Evolutionary conservation across 2,329 filamentous ascomycete genomes (phyloP).

Genomic region (Cercospora nicotianae): DNA sequence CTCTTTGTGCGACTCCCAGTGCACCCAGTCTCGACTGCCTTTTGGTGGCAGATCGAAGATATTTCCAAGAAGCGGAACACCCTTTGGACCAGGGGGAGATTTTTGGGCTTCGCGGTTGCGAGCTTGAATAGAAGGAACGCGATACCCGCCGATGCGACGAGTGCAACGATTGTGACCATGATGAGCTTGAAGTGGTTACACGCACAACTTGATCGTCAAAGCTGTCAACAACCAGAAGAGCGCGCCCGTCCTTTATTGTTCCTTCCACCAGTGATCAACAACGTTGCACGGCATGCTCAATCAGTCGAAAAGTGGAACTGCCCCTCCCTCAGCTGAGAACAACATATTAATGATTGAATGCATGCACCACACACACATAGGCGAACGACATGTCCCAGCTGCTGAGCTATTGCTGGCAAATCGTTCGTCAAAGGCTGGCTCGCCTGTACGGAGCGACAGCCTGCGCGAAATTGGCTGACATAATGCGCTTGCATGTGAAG

Average conservation of each 20-base stretch:
- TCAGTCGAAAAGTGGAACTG: not conserved
- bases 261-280: not conserved
- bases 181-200: not conserved
- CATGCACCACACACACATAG: not conserved
- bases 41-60: conserved; percentile 26
- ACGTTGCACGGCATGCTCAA: not conserved
- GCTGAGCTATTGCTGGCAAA: not conserved
- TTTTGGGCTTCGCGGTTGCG: conserved; percentile 2
- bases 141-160: conserved; percentile 1
- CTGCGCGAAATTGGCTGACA: not conserved
- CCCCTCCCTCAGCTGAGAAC: not conserved
- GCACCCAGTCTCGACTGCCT: conserved; percentile 41
- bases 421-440: not conserved
- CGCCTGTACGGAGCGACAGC: not conserved
- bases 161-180: not conserved
- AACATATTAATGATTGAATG: not conserved
- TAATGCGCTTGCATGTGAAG: not conserved
- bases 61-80: conserved; percentile 30
- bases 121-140: not conserved
- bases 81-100: conserved; percentile 30
- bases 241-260: not conserved
- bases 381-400: not conserved
- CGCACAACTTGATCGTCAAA: not conserved
- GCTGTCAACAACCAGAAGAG: not conserved
- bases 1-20: conserved; percentile 48